Conservation (phyloP, 441 rosid species). For the Arabidopsis hybrid region DNA sequence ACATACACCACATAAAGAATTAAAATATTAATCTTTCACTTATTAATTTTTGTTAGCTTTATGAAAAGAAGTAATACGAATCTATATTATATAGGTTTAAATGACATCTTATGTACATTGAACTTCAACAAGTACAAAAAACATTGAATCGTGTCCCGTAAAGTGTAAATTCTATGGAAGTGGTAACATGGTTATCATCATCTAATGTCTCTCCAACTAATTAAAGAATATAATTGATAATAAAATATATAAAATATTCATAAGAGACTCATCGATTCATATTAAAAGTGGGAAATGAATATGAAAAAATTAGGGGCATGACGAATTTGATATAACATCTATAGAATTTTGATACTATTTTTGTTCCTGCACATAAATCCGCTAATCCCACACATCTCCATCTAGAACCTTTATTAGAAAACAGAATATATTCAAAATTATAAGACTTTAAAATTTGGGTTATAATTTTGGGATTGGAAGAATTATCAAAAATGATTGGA, state of each 20-base stretch:
- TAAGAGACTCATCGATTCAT: neutral
- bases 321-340: neutral
- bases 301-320: neutral
- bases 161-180: slow-evolving; percentile 34
- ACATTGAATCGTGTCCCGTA: slow-evolving; percentile 41
- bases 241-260: neutral
- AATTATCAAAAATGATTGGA: slow-evolving; percentile 31
- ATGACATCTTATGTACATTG: slow-evolving; percentile 36
- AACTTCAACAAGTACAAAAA: slow-evolving; percentile 42
- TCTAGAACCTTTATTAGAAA: neutral
- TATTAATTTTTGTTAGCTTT: slow-evolving; percentile 11
- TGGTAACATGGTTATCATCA: slow-evolving; percentile 46
- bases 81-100: slow-evolving; percentile 19
- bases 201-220: slow-evolving; percentile 33
- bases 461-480: neutral
- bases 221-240: neutral
- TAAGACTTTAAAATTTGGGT: neutral
- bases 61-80: slow-evolving; percentile 18
- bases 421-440: slow-evolving; percentile 16
- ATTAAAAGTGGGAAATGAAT: neutral
- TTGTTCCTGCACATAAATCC: neutral
- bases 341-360: neutral
- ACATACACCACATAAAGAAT: neutral
- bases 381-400: neutral
- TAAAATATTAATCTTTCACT: neutral